Evolutionary conservation across 1,284 basidiomycete genomes (phyloP).

Genomic region (Sparassis latifolia): DNA sequence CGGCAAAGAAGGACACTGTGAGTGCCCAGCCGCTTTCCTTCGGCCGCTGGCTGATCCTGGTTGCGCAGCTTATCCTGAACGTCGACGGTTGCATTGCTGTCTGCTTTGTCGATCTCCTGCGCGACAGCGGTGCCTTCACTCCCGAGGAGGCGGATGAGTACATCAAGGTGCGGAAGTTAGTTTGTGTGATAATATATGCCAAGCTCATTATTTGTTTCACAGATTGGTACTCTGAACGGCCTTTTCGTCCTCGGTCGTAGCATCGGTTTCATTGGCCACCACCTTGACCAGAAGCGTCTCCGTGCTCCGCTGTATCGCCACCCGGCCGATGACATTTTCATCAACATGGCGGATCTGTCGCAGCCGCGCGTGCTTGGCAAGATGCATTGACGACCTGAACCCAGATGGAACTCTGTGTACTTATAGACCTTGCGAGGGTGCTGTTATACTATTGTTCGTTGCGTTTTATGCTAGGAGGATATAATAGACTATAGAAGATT

Average conservation of each 20-base stretch:
- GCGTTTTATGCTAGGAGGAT: not conserved
- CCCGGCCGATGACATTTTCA: conserved; percentile 82
- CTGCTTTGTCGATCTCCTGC: conserved; percentile 94
- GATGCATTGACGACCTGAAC: conserved; percentile 26
- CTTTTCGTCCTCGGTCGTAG: conserved; percentile 96
- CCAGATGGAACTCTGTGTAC: not conserved
- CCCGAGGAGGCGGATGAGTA: conserved; percentile 97
- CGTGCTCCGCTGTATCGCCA: conserved; percentile 90
- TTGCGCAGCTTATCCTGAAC: conserved; percentile 76
- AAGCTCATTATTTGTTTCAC: not conserved
- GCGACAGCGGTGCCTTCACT: conserved; percentile 91
- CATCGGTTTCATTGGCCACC: conserved; percentile 96
- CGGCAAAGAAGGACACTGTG: conserved; percentile 94
- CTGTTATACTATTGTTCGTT: not conserved
- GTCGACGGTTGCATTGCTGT: conserved; percentile 98
- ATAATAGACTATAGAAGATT: conserved; percentile 1
- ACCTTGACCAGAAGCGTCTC: conserved; percentile 93
- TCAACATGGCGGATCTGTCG: conserved; percentile 77
- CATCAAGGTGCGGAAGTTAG: conserved; percentile 62
- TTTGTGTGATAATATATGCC: not conserved
- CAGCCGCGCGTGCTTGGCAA: conserved; percentile 74
- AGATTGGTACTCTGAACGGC: conserved; percentile 90
- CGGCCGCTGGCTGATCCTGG: not conserved
- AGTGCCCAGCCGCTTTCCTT: conserved; percentile 20
- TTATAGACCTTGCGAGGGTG: not conserved